phyloP scores from a whole-genome alignment of 202 grass and related monocot genomes.

The Dendrocalamus latiflorus region DNA sequence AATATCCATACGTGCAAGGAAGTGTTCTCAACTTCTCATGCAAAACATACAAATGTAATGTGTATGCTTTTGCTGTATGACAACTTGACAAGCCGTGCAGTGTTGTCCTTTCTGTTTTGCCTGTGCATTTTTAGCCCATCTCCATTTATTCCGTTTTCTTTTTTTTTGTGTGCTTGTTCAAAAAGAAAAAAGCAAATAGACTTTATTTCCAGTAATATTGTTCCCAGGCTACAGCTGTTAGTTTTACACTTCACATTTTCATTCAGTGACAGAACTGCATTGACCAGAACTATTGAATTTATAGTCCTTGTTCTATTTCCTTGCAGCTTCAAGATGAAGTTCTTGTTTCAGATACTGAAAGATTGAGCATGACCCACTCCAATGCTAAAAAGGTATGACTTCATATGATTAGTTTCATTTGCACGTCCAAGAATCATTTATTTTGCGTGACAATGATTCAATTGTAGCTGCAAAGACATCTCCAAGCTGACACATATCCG shows the following conservation, averaged over 20 bases:
- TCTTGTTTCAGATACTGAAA: slow-evolving; percentile 77
- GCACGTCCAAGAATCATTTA: neutral
- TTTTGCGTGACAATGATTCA: neutral
- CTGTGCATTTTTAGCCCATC: neutral
- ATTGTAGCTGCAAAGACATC: slow-evolving; percentile 80
- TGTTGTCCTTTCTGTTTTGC: neutral
- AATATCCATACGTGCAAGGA: neutral
- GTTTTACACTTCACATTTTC: neutral
- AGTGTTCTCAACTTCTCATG: neutral
- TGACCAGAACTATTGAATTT: neutral
- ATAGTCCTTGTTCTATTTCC: neutral
- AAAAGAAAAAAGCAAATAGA: neutral
- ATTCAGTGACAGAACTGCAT: neutral
- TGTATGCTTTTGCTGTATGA: neutral
- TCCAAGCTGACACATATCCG: slow-evolving; percentile 78
- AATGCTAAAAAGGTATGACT: slow-evolving; percentile 79
- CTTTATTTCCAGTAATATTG: neutral
- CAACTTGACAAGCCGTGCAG: neutral
- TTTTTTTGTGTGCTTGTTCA: neutral
- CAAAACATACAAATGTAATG: neutral
- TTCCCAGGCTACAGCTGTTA: neutral
- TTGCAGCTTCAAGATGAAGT: slow-evolving; percentile 97
- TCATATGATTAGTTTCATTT: neutral
- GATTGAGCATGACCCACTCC: slow-evolving; percentile 73
- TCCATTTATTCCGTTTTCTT: neutral